Conservation (phyloP, 1,139 yeast species). For the Candida sojae region DNA sequence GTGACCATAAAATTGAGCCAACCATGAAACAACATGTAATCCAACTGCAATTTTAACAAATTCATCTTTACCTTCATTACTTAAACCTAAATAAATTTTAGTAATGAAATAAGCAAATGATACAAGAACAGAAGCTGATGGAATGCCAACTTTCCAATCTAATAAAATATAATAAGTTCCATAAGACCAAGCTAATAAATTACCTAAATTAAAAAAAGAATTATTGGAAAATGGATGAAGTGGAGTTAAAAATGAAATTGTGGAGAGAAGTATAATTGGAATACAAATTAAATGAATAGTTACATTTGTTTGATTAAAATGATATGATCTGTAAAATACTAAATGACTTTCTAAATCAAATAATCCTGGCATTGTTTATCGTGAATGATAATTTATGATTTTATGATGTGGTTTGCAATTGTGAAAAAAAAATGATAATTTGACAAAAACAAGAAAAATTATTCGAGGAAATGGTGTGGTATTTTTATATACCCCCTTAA, state of each 20-base stretch:
- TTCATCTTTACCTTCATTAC: slow-evolving; percentile 14
- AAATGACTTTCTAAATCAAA: slow-evolving; percentile 67
- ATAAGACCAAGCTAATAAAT: slow-evolving; percentile 33
- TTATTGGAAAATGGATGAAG: slow-evolving; percentile 18
- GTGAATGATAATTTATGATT: not conserved
- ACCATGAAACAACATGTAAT: slow-evolving; percentile 65
- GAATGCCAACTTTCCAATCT: slow-evolving; percentile 45
- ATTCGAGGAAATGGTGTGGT: too few species aligned
- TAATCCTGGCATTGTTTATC: slow-evolving; percentile 24
- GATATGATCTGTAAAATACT: slow-evolving; percentile 83
- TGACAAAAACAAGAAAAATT: too few species aligned
- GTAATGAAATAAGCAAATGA: slow-evolving; percentile 45
- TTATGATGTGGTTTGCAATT: not conserved
- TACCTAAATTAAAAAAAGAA: slow-evolving; percentile 45
- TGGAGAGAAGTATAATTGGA: slow-evolving; percentile 68
- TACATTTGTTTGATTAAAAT: slow-evolving; percentile 68
- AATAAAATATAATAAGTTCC: slow-evolving; percentile 44
- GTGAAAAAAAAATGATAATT: not conserved
- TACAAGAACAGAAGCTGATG: slow-evolving; percentile 36
- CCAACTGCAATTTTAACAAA: slow-evolving; percentile 32
- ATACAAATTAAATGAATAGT: slow-evolving; percentile 77
- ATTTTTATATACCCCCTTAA: too few species aligned
- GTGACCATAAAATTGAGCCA: slow-evolving; percentile 89
- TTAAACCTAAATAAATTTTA: slow-evolving; percentile 19
- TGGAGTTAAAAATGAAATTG: slow-evolving; percentile 43